These are phyloP conservation scores for Pseudocohnilembus persalinus DNA, from an alignment of 169 alveolate genomes.

Conservation along the genomic window DNA sequence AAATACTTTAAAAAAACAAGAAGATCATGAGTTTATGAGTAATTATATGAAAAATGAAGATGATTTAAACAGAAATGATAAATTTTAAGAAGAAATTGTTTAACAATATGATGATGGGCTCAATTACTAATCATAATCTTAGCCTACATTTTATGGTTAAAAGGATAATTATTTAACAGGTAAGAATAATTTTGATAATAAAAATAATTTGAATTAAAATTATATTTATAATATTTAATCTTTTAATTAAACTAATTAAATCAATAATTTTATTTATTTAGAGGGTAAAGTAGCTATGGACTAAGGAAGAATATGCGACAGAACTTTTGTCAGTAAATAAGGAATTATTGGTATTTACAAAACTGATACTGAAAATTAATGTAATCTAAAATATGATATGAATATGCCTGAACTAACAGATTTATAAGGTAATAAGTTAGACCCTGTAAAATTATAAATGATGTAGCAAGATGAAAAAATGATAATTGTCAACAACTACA, in stretches of 20 bases:
- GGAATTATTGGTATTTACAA: not conserved
- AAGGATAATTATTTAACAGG: no score
- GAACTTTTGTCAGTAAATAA: not conserved
- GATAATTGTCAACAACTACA: not conserved
- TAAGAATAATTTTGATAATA: no score
- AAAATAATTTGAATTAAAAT: no score
- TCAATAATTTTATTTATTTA: no score
- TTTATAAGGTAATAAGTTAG: not conserved
- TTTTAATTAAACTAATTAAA: no score
- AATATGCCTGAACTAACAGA: not conserved
- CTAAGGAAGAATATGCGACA: not conserved
- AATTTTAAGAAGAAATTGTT: not conserved
- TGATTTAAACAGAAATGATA: not conserved
- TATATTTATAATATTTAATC: no score
- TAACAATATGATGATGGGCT: not conserved
- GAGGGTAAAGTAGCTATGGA: not conserved
- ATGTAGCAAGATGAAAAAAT: not conserved
- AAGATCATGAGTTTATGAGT: not conserved
- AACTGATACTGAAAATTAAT: not conserved
- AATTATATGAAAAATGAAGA: not conserved
- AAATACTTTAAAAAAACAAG: not conserved
- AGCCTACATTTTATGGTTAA: no score
- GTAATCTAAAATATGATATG: not conserved
- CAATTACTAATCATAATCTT: no score
- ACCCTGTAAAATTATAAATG: not conserved